Conservation (phyloP, 257 asterid genomes). For the Scutellaria baicalensis region DNA sequence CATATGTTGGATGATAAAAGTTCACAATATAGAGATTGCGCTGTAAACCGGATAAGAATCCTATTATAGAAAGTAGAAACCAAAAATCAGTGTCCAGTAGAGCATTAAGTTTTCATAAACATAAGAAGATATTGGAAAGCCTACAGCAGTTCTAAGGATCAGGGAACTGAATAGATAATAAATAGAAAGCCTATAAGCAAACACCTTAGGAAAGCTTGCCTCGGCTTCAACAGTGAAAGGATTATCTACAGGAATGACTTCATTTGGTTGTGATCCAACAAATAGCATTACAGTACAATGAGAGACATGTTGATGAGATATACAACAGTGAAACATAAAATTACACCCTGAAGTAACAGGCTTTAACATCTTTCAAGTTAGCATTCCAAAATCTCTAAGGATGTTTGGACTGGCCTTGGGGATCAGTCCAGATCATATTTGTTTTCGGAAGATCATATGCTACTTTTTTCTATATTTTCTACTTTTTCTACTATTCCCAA, state of each 20-base stretch:
- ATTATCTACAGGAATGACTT: not conserved
- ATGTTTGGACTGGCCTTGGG: too few species aligned
- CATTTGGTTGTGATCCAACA: not conserved
- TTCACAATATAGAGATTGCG: not conserved
- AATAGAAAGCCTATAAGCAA: not conserved
- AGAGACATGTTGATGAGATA: not conserved
- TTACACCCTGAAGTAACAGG: not conserved
- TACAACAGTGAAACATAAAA: not conserved
- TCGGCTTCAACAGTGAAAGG: not conserved
- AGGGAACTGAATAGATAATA: not conserved
- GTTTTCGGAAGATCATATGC: too few species aligned
- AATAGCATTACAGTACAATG: not conserved
- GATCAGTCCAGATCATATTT: too few species aligned
- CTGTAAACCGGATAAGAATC: not conserved
- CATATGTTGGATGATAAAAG: not conserved
- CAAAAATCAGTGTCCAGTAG: not conserved
- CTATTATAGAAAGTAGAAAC: not conserved
- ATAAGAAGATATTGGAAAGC: not conserved
- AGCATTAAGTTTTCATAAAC: not conserved
- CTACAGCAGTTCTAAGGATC: conserved; percentile 1
- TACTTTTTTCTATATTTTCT: too few species aligned
- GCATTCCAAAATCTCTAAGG: too few species aligned
- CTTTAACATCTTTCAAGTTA: too few species aligned
- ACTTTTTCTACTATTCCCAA: too few species aligned
- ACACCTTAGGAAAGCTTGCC: not conserved